A percentile compares a stretch with the other conserved stretches of the same genome.
These are phyloP conservation scores for Heliamphora pulchella DNA, from an alignment of 179 eudicot species.

Conservation along the genomic window DNA sequence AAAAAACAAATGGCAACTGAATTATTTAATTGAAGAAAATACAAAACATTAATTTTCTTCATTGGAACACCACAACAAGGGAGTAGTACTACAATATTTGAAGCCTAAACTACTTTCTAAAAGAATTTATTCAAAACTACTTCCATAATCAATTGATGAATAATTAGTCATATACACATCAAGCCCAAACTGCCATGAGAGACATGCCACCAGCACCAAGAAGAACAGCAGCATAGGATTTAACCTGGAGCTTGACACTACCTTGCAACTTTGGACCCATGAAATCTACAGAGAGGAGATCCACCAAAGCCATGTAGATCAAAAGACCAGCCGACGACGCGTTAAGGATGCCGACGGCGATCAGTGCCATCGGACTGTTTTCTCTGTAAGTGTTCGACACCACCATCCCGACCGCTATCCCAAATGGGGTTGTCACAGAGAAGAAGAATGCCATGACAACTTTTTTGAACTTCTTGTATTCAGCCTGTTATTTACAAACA, in stretches of 20 bases:
- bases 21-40: no score
- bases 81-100: no score
- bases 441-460: conserved; percentile 32
- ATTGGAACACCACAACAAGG: no score
- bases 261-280: conserved; percentile 33
- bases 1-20: no score
- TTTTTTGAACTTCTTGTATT: conserved; percentile 25
- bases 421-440: conserved; percentile 35
- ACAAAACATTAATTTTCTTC: no score
- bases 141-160: no score
- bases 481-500: conserved; percentile 20
- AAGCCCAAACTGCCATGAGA: conserved; percentile 37
- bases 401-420: conserved; percentile 32
- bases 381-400: conserved; percentile 25
- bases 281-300: conserved; percentile 35
- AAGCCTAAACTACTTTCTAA: no score
- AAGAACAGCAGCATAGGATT: conserved; percentile 27
- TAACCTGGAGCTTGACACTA: conserved; percentile 30
- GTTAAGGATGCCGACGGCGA: conserved; percentile 27
- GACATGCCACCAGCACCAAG: conserved; percentile 40
- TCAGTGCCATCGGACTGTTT: conserved; percentile 31
- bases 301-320: conserved; percentile 40
- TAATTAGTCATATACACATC: background rate
- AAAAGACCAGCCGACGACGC: conserved; percentile 37
- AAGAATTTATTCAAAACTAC: no score